Percentiles rank a stretch among this genome's conserved stretches.
Evolutionary conservation across 2,329 filamentous ascomycete species (phyloP).

Genomic region (Scytalidium sp.): DNA sequence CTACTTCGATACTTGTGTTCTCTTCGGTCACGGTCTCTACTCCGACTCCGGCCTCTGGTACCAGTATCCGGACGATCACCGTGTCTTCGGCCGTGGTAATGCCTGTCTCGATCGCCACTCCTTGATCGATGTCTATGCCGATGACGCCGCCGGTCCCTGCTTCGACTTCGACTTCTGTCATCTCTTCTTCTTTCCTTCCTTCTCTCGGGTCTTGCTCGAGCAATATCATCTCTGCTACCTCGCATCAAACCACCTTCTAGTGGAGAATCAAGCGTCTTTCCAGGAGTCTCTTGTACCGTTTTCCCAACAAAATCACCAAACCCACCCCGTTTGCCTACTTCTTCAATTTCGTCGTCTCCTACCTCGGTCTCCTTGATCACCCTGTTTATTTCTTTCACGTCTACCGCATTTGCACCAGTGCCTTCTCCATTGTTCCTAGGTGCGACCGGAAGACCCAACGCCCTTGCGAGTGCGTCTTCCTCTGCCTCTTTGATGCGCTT

Average conservation of each 20-base stretch:
- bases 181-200: conserved; percentile 28
- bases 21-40: conserved; percentile 18
- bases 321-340: conserved; percentile 21
- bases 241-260: conserved; percentile 17
- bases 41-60: conserved; percentile 20
- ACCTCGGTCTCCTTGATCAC: conserved; percentile 45
- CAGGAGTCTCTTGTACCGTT: conserved; percentile 12
- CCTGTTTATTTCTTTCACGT: conserved; percentile 56
- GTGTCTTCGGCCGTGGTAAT: conserved; percentile 15
- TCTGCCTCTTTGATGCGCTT: conserved; percentile 84
- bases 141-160: conserved; percentile 23
- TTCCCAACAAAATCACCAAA: conserved; percentile 30
- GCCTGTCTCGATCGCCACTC: conserved; percentile 18
- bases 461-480: conserved; percentile 82
- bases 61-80: conserved; percentile 14
- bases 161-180: conserved; percentile 20
- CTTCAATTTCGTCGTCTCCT: conserved; percentile 33
- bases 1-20: conserved; percentile 22
- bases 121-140: conserved; percentile 27
- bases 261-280: conserved; percentile 4
- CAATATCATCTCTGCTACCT: conserved; percentile 5
- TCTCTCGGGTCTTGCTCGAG: conserved; percentile 10
- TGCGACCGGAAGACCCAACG: conserved; percentile 75
- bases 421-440: conserved; percentile 46
- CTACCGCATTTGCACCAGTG: conserved; percentile 66